Percentiles rank a stretch among this genome's conserved stretches.
Conservation (phyloP, 805 yeast genomes). For the Metahyphopichia silvanorum region DNA sequence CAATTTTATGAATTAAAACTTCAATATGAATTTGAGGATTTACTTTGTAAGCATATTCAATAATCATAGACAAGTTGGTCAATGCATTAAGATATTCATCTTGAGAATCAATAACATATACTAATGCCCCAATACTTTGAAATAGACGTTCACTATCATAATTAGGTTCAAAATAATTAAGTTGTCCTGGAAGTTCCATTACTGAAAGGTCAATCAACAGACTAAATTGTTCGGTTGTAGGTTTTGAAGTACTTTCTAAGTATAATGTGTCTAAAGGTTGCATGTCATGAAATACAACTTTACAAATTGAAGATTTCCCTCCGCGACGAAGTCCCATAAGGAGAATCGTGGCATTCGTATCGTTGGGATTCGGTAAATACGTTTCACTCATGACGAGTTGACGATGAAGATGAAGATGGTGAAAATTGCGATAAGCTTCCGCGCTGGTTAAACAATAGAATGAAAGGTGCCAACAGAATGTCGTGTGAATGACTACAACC, state of each 20-base stretch:
- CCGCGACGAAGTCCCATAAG: slow-evolving; percentile 87
- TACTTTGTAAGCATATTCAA: slow-evolving; percentile 80
- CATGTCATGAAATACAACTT: slow-evolving; percentile 95
- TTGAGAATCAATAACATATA: slow-evolving; percentile 92
- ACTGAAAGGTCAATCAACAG: slow-evolving; percentile 84
- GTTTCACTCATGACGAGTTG: no score
- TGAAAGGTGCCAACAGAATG: no score
- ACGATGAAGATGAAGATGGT: no score
- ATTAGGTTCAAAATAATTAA: slow-evolving; percentile 82
- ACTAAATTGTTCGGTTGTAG: slow-evolving; percentile 78
- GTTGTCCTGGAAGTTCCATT: slow-evolving; percentile 93
- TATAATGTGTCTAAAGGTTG: slow-evolving; percentile 92
- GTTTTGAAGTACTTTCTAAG: slow-evolving; percentile 84
- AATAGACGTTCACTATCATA: slow-evolving; percentile 78
- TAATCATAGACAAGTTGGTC: slow-evolving; percentile 82
- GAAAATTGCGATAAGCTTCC: no score
- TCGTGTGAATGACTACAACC: no score
- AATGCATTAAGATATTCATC: slow-evolving; percentile 93
- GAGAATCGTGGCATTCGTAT: slow-evolving; percentile 74
- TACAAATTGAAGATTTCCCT: slow-evolving; percentile 93
- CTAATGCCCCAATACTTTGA: slow-evolving; percentile 81
- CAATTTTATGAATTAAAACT: slow-evolving; percentile 92
- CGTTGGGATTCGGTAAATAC: slow-evolving; percentile 33
- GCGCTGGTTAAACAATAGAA: no score
- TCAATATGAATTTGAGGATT: slow-evolving; percentile 87